A percentile compares a stretch with the other conserved stretches of the same genome.
Conservation (phyloP, 495 filamentous ascomycete species). For the Hypoxylon intermedium region DNA sequence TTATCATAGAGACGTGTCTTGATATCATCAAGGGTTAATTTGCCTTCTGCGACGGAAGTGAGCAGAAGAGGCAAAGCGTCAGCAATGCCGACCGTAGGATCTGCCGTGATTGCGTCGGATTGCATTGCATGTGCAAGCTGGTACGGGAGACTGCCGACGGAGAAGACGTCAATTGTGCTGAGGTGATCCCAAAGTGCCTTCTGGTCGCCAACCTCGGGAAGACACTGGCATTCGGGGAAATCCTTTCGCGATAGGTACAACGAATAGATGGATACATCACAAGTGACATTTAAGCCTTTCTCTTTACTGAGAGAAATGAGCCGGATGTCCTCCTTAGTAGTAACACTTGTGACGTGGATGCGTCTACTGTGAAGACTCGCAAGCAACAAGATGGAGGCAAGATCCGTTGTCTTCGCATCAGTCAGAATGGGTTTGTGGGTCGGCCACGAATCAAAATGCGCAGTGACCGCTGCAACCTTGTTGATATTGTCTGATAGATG, state of each 20-base stretch:
- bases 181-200: constrained; percentile 81
- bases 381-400: constrained; percentile 79
- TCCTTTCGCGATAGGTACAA: constrained; percentile 80
- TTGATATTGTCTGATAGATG: constrained; percentile 85
- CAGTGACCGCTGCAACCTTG: constrained; percentile 82
- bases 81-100: constrained; percentile 70
- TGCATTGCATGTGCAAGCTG: constrained; percentile 70
- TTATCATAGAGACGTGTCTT: constrained; percentile 76
- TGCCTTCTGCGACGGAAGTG: constrained; percentile 78
- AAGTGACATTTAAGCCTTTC: constrained; percentile 84
- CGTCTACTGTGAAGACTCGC: constrained; percentile 84
- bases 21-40: constrained; percentile 76
- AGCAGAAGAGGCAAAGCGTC: constrained; percentile 80
- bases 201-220: constrained; percentile 77
- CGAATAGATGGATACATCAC: constrained; percentile 83
- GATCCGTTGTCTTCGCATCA: constrained; percentile 82
- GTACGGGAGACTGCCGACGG: constrained; percentile 81
- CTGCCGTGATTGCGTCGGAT: constrained; percentile 45
- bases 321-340: constrained; percentile 80
- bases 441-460: constrained; percentile 83
- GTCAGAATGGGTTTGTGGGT: constrained; percentile 83
- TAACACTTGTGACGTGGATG: constrained; percentile 83
- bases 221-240: constrained; percentile 69
- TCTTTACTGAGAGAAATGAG: constrained; percentile 82
- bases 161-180: constrained; percentile 81